Base-by-base conservation (phyloP, 805 yeast genomes). In the Tetrapisispora pingtungensis region DNA sequence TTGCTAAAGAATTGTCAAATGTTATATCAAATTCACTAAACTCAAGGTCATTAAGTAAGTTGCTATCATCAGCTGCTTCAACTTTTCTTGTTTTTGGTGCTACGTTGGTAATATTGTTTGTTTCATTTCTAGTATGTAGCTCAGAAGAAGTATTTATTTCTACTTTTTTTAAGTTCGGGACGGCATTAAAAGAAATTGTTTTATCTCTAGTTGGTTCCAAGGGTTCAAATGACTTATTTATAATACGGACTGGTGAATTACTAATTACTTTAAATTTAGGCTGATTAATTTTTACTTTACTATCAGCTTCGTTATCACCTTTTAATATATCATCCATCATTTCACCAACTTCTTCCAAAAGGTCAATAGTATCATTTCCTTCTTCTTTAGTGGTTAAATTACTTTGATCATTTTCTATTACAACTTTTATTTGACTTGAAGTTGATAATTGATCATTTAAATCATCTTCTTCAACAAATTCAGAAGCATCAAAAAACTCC, bases 1-100 rank as follows among this genome's bases (percentile, higher is more conserved):
- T 27, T 3, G 41, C 42, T 10, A 36, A 42, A 15, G 53, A 43
- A n/a, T 37, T 49, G 31, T 58, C 59, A 43, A 62, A 61, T 4
- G 64, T 54, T 51, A 62, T 54, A 40, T 56, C 49, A 40, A 62
- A 62, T 10, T 64, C 57, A 43, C 65, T 58, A 36, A 62, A 62
- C 13, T 62, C 64, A 18, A 59, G 40, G 28, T 61, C 64, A 17
- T 57, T 63, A 10, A 58, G 38, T 5, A 31, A 26, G 7, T 28
- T 27, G 8, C 8, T 8, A 22, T 22, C 8, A 22, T 22, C 8
- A 6, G 5, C 8, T 22, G 26, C 8, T 22, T 22, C 26, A 26
- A 26, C 28, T 26, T 26, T 10, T 26, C 10, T 7, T 26, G 28
- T 8, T 8, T 7, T 8, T 7, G 10, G 28, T 10, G 28, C 10